These are phyloP conservation scores for Escovopsis weberi DNA, from an alignment of 2,329 filamentous ascomycete genomes.

Conservation along the genomic window DNA sequence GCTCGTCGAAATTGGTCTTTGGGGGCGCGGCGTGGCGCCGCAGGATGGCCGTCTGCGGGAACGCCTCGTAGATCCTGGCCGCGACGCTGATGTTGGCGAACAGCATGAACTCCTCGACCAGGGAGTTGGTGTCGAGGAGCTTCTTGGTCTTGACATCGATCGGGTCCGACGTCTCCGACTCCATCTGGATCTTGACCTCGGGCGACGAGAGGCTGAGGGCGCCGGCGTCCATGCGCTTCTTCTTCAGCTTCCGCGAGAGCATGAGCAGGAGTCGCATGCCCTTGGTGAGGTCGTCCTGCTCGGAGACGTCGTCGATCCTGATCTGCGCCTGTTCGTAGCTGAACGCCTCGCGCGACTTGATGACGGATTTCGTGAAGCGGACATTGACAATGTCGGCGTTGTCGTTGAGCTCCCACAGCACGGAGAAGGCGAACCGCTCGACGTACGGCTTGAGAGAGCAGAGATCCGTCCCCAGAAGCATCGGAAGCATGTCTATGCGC, in stretches of 20 bases:
- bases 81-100: constrained; percentile 95
- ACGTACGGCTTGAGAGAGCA: constrained; percentile 96
- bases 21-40: constrained; percentile 85
- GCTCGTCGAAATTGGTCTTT: constrained; percentile 91
- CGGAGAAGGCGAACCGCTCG: constrained; percentile 81
- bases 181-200: constrained; percentile 89
- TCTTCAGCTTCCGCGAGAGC: constrained; percentile 83
- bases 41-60: constrained; percentile 88
- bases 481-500: constrained; percentile 97
- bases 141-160: constrained; percentile 94
- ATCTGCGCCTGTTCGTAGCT: constrained; percentile 95
- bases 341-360: constrained; percentile 90
- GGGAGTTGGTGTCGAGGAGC: constrained; percentile 85
- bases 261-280: constrained; percentile 78
- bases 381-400: constrained; percentile 73
- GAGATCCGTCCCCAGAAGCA: constrained; percentile 86
- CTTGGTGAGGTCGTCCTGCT: constrained; percentile 76
- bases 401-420: constrained; percentile 75
- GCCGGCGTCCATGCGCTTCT: constrained; percentile 92
- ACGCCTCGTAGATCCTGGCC: constrained; percentile 74
- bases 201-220: constrained; percentile 94
- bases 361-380: constrained; percentile 95
- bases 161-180: constrained; percentile 90
- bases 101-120: constrained; percentile 98
- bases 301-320: constrained; percentile 76